Conservation (phyloP, 345 rosid species). For the Boechera retrofracta region DNA sequence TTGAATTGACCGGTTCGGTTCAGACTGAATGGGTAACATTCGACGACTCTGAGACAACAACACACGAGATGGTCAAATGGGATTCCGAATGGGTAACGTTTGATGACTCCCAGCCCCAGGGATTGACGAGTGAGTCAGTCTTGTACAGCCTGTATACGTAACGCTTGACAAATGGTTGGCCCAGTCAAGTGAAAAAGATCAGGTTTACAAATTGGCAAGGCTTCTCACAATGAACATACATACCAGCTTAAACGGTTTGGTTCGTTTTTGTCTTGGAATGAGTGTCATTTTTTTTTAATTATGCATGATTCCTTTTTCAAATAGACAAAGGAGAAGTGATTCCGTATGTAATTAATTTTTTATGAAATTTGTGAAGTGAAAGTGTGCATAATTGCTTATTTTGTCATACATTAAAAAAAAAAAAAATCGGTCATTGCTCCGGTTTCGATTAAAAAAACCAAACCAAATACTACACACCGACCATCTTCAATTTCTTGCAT, state of each 20-base stretch:
- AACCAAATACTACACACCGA: neutral
- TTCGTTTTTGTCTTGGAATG: neutral
- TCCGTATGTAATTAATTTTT: conserved; percentile 8
- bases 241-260: conserved; percentile 6
- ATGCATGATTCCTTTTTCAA: neutral
- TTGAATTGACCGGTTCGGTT: neutral
- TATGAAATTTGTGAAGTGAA: neutral
- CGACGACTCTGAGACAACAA: conserved; percentile 18
- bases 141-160: neutral
- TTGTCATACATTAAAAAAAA: too few relatives aligned
- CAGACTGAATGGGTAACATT: conserved; percentile 41
- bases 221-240: neutral
- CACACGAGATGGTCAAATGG: neutral
- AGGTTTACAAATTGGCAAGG: neutral
- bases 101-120: conserved; percentile 15
- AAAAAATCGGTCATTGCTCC: neutral
- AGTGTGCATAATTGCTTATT: neutral
- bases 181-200: neutral
- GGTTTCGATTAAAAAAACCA: neutral
- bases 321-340: conserved; percentile 15
- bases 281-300: neutral
- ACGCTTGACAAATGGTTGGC: neutral
- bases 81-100: conserved; percentile 38
- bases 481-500: neutral
- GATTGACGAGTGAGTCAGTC: conserved; percentile 22